Base-by-base conservation (phyloP, 2,329 filamentous ascomycete genomes). In the Stagonosporopsis vannaccii region DNA sequence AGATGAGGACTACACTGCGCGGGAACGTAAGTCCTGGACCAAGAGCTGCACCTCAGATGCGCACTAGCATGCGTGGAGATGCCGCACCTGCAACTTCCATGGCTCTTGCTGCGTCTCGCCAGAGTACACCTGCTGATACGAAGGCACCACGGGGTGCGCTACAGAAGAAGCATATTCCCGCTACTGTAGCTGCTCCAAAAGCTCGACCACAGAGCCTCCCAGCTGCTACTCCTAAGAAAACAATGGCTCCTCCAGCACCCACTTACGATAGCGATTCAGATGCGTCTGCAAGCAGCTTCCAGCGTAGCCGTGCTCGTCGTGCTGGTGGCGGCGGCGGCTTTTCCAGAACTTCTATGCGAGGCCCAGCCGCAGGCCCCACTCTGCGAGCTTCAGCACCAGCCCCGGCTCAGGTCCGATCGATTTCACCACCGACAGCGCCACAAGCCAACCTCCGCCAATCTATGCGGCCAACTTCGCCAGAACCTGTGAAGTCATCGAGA, bases 271-370 rank as follows among this genome's bases (percentile, higher is more conserved):
- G 78, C 44, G 79, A 81, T 51, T 77, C 75, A 15, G 75, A 75
- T 58, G 79, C 79, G 32, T 82, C 80, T 4, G 80, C 76, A 20
- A 96, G 90, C 76, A 96, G 91, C 72, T 97, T 97, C 79, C 89
- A 85, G 69, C 88, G 91, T 25, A 58, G 61, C 26, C 63, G 84
- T 58, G 77, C 82, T 33, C 71, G 78, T 54, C 56, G 56, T 2
- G 71, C 52, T 48, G 67, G 81, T 39, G 81, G 81, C 0, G 78
- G 81, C 0, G 78, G 79, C 4, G 69, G 76, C 22, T 84, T 86
- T 49, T 83, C 80, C 1, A 91, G 96, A 81, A 87, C 81, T 47
- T 91, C 90, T 1, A 90, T 97, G 90, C 84, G 92, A 35, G 62
- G 73, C 12, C 56, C 60, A 43, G 62, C 63, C 25, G 60, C 71